phyloP scores from a whole-genome alignment of 2,329 filamentous ascomycete genomes.

The Fusarium coffeatum region DNA sequence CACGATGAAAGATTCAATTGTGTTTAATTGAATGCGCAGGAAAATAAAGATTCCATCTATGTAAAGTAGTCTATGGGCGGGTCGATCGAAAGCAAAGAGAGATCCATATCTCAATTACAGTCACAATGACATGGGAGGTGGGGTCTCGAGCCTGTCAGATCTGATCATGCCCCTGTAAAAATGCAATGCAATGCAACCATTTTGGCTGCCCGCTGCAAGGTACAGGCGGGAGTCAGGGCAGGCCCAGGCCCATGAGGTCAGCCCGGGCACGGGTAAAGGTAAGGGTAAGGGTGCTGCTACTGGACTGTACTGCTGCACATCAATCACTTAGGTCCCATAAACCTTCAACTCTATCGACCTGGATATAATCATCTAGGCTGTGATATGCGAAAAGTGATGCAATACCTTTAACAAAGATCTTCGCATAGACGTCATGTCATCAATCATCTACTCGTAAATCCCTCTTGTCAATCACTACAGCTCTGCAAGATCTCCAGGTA shows the following conservation, averaged over 20 bases:
- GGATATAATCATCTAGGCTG: conserved; percentile 4
- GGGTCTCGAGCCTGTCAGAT: conserved; percentile 20
- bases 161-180: conserved; percentile 14
- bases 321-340: background rate
- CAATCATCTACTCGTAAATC: conserved; percentile 11
- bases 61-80: background rate
- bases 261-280: background rate
- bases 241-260: background rate
- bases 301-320: background rate
- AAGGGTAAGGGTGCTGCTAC: background rate
- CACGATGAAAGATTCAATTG: conserved; percentile 5
- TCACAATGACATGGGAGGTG: background rate
- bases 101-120: background rate
- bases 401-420: conserved; percentile 1
- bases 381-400: conserved; percentile 20
- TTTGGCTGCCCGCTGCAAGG: conserved; percentile 29
- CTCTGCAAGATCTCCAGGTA: background rate
- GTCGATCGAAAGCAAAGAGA: conserved; percentile 17
- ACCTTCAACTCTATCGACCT: background rate
- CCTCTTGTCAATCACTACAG: background rate
- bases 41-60: background rate
- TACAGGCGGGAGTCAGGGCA: conserved; percentile 15
- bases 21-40: conserved; percentile 17
- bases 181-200: conserved; percentile 34
- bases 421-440: conserved; percentile 22